Evolutionary conservation across 2,329 filamentous ascomycete genomes (phyloP), one percentile per base, ranked within the genome.

Genomic region (Aspergillus costaricaensis): DNA sequence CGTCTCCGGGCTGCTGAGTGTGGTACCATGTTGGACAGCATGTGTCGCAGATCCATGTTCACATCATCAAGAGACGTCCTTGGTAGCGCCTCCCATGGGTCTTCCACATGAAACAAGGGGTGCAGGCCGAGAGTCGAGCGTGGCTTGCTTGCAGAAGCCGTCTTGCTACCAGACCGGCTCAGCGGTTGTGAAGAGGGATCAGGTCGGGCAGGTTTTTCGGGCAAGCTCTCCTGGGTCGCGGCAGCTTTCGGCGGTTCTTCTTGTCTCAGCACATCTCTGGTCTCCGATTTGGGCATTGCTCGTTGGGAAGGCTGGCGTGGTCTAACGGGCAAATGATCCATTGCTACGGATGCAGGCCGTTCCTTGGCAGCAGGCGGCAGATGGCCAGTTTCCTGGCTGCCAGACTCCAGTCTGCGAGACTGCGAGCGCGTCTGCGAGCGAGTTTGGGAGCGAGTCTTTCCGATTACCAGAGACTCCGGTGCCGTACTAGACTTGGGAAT

Each of bases 391-490:
- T 68, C 69, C 57, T 71, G 66, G n/a, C 60, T 66, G 10, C 70
- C 70, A 9, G 72, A 70, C 60, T 76, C 75, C 41, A 76, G 62
- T 50, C 71, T 70, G 21, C 75, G 74, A 30, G 77, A 78, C 61
- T 79, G 76, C 14, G 77, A 77, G 27, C 77, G 72, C 19, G 77
- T 79, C 64, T 78, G 76, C 9, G 77, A 36, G 30, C 77, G 72
- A 17, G 27, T 30, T 12, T 30, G 27, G 27, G 27, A 77, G 30
- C 77, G 72, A 17, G 77, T 79, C 64, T 78, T 77, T n/a, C 74
- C 76, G 54, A 77, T 72, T 5, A 71, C 76, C 47, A 78, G 62
- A 27, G 69, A 71, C 6, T 64, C 71, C 17, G 72, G 70, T 43
- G 68, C 70, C 41, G 70, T 75, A n/a, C 58, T 71, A 3, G 74